Evolutionary conservation across 1,139 yeast genomes (phyloP).

Genomic region (Taiozyma sp.): DNA sequence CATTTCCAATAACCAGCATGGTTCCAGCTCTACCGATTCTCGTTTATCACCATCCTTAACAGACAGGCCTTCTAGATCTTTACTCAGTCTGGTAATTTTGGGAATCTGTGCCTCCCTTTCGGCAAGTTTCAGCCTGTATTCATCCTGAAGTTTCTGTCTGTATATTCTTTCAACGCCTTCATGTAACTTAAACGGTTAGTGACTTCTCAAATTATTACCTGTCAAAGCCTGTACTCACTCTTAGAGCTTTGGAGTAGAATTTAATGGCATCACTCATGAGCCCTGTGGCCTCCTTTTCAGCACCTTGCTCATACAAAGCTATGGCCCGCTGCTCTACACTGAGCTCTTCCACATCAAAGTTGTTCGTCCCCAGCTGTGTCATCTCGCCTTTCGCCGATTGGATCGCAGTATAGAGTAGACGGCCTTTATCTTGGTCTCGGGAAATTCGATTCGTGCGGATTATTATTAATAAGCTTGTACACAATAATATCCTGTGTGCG

Average conservation of each 20-base stretch:
- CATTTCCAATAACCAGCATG: constrained; percentile 51
- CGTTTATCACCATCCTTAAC: constrained; percentile 32
- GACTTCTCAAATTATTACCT: neutral
- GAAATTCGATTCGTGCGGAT: neutral
- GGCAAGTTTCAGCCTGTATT: constrained; percentile 21
- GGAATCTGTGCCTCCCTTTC: constrained; percentile 12
- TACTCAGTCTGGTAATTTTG: constrained; percentile 16
- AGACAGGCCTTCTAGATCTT: constrained; percentile 25
- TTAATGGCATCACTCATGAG: constrained; percentile 77
- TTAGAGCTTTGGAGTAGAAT: constrained; percentile 69
- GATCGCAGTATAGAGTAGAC: neutral
- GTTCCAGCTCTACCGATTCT: constrained; percentile 27
- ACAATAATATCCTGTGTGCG: neutral
- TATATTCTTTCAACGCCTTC: constrained; percentile 67
- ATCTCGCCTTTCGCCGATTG: neutral
- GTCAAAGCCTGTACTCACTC: constrained; percentile 20
- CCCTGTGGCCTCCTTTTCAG: constrained; percentile 69
- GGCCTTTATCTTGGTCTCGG: neutral
- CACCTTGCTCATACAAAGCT: constrained; percentile 62
- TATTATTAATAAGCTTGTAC: neutral
- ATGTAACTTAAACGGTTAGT: constrained; percentile 32
- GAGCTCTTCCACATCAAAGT: constrained; percentile 8
- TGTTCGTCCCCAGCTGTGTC: neutral
- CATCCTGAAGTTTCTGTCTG: constrained; percentile 42
- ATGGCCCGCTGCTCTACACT: constrained; percentile 40